Base-by-base conservation (phyloP, 768 basidiomycete genomes). In the Pulveroboletus ravenelii region DNA sequence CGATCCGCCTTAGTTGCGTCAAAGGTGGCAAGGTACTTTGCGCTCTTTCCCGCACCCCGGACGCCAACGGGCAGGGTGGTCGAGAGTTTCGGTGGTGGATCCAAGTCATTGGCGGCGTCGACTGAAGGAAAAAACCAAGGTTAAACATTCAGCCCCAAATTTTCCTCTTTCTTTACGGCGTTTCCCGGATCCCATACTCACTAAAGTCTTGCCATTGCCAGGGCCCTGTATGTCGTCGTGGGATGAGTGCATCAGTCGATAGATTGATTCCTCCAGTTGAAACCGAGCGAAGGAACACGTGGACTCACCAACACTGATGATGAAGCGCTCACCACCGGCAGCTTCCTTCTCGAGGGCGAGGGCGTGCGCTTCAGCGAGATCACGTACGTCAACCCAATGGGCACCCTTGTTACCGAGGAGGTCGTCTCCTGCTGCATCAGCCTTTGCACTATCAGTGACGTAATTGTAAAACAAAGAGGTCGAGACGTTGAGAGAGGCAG, bases 311-410 rank as follows among this genome's bases (percentile, higher is more conserved):
- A 62, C 67, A n/a, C 64, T 66, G 36, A 79, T 54, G 58, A 87
- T 73, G 58, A 86, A 75, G 31, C 86, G 70, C 48, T 86, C 72
- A 1, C 79, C 79, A 3, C 74, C 77, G 0, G 82, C 84, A 3
- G 70, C 73, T 25, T 74, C 69, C 44, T 72, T 75, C 47, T 73
- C 72, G 18, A 89, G 62, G 5, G 81, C 80, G 6, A 69, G 62
- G 1, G 73, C 71, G 57, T 86, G 84, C 0, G 78, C 81, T 14
- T 68, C 63, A 0, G 78, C 81, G 31, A 80, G 60, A 59, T 84
- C 81, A 6, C 80, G 74, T 6, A 82, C 80, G 45, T 83, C 78
- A 29, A 78, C 59, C 72, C 74, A 80, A 18, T 58, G 51, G 13
- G 61, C 59, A 6, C 66, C 64, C 15, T 57, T 48, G 15, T 58